Evolutionary conservation across 108 stramenopile species (phyloP), one percentile per base, ranked within the genome.

Genomic region (Pseudonitzschia delicatissima): DNA sequence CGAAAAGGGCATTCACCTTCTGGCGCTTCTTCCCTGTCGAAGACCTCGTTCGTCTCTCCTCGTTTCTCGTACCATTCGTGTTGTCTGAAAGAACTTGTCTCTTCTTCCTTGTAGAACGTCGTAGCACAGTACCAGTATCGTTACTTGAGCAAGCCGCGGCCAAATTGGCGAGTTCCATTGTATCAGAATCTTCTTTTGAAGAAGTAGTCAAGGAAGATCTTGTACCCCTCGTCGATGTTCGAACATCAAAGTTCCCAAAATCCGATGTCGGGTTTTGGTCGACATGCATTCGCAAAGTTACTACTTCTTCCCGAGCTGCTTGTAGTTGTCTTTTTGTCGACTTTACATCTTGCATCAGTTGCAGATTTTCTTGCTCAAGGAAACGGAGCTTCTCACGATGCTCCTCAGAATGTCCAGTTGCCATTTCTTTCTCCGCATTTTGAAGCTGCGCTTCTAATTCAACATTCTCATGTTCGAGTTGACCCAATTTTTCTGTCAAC

Each of bases 311-410:
- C 42, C 78, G 80, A 12, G 81, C 68, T 31, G 55, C 67, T 33
- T 82, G 67, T 1, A 86, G 50, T 50, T 86, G 77, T 58, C 78
- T 76, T 69, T 82, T 91, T n/a, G 72, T 57, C 31, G 62, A 45
- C 73, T 91, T 92, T 25, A 87, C 33, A 53, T 95, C 91, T n/a
- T 72, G 62, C 71, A 88, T 85, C n/a, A 92, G 71, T 63, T 90
- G 84, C 55, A 90, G 74, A 64, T 92, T 92, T 67, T 95, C 91
- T 55, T 89, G 78, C 69, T 91, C 88, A 15, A 95, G 83, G 61
- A 71, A 91, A 33, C 73, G 73, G 53, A 91, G 62, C 64, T 93
- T 79, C 25, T 80, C 83, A 18, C 67, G 52, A 25, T 26, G 44
- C 65, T 86, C 77, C 23, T 82, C 81, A 33, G 72, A 71, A 31